A percentile compares a stretch with the other conserved stretches of the same genome.
Conservation (phyloP, 495 filamentous ascomycete species). For the Sphaerosporella brunnea region DNA sequence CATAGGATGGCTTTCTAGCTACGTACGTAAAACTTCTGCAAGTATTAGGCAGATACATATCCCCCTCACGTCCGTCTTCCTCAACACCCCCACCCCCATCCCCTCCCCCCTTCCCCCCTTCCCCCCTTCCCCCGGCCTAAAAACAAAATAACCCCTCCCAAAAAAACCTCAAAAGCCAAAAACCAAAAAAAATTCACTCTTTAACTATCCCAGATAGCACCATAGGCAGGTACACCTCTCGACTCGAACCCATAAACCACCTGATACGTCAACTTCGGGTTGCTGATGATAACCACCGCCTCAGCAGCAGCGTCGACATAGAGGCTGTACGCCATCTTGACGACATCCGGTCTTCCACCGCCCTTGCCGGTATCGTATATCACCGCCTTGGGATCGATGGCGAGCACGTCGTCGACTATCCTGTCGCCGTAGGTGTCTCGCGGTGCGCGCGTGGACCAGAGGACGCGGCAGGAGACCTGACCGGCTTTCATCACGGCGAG, state of each 20-base stretch:
- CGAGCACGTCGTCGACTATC: constrained; percentile 30
- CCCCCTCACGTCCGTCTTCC: no score
- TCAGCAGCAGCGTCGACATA: constrained; percentile 44
- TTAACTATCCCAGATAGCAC: constrained; percentile 68
- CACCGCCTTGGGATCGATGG: constrained; percentile 32
- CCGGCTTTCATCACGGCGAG: constrained; percentile 33
- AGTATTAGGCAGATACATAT: no score
- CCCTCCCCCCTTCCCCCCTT: no score
- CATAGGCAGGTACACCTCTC: constrained; percentile 52
- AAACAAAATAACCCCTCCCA: no score
- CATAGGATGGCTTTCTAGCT: no score
- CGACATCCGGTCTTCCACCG: constrained; percentile 35
- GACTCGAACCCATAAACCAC: constrained; percentile 58
- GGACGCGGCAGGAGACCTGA: constrained; percentile 30
- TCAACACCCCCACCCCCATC: no score
- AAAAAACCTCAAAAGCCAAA: no score
- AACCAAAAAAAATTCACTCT: no score
- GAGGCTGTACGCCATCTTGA: constrained; percentile 40
- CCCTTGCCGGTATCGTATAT: constrained; percentile 34
- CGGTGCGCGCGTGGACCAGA: constrained; percentile 35
- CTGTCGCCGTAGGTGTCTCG: constrained; percentile 31
- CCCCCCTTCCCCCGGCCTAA: no score
- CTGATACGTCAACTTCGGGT: constrained; percentile 50
- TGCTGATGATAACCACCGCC: constrained; percentile 60
- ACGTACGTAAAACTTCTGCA: no score